A percentile compares a stretch with the other conserved stretches of the same genome.
These are phyloP conservation scores for Albophoma yamanashiensis DNA, from an alignment of 2,329 filamentous ascomycete genomes.

Conservation along the genomic window DNA sequence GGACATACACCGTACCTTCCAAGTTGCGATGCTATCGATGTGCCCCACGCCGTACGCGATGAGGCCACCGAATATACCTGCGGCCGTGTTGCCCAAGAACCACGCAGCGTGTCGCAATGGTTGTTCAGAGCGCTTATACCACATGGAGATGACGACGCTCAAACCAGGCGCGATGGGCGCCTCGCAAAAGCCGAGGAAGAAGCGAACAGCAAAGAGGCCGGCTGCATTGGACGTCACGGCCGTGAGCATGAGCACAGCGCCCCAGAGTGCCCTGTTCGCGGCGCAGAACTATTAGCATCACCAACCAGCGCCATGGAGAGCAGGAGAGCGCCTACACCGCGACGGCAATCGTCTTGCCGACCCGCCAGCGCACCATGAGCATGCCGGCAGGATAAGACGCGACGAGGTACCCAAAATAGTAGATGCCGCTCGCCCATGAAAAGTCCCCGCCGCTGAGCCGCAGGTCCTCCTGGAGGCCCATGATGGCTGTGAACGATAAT, in stretches of 20 bases:
- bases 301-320: neutral
- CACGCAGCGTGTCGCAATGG: constrained; percentile 19
- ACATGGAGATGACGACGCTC: constrained; percentile 19
- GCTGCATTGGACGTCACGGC: constrained; percentile 21
- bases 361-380: constrained; percentile 13
- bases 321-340: constrained; percentile 6
- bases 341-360: constrained; percentile 15
- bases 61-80: constrained; percentile 16
- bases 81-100: constrained; percentile 21
- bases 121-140: constrained; percentile 19
- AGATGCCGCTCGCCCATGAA: constrained; percentile 37
- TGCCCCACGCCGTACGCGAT: constrained; percentile 20
- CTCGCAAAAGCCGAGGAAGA: constrained; percentile 21
- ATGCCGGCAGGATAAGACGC: constrained; percentile 15
- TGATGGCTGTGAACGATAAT: constrained; percentile 38
- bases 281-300: neutral
- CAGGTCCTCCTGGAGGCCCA: constrained; percentile 35
- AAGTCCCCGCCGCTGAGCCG: constrained; percentile 37
- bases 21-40: constrained; percentile 7
- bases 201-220: constrained; percentile 18
- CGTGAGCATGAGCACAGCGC: constrained; percentile 30
- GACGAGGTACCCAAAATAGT: constrained; percentile 39
- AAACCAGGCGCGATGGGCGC: constrained; percentile 18
- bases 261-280: constrained; percentile 17
- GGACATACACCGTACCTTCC: constrained; percentile 11